Percentiles rank a stretch among this genome's conserved stretches.
phyloP scores from a whole-genome alignment of 352 stramenopile species.

The Phytopythium litorale region DNA sequence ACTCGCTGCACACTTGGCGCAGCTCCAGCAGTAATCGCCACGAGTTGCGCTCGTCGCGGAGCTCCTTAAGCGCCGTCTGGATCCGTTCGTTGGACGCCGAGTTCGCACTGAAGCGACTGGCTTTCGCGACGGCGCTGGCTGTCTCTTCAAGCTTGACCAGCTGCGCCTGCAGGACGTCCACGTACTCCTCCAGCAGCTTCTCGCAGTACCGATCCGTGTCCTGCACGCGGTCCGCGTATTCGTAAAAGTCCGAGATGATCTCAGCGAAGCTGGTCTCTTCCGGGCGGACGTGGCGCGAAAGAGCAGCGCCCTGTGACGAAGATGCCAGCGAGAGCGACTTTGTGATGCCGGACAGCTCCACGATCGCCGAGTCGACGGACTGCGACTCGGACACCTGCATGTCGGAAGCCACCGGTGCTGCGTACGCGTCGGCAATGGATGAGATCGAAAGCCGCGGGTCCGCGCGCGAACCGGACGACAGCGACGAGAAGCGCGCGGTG shows the following conservation, averaged over 20 bases:
- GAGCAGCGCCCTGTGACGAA: constrained; percentile 26
- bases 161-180: constrained; percentile 65
- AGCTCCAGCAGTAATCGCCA: constrained; percentile 77
- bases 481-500: constrained; percentile 5
- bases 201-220: constrained; percentile 73
- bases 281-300: constrained; percentile 59
- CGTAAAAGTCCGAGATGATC: constrained; percentile 74
- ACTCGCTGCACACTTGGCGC: constrained; percentile 45
- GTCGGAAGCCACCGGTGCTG: constrained; percentile 15
- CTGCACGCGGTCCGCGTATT: constrained; percentile 60
- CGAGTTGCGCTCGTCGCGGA: constrained; percentile 81
- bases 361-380: constrained; percentile 32
- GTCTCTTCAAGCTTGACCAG: constrained; percentile 48
- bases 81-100: constrained; percentile 31
- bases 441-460: constrained; percentile 63
- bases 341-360: constrained; percentile 37
- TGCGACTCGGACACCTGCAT: constrained; percentile 9
- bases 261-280: constrained; percentile 76
- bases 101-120: constrained; percentile 11
- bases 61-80: constrained; percentile 49
- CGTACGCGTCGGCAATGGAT: constrained; percentile 71
- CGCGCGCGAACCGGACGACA: constrained; percentile 5
- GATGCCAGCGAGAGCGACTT: constrained; percentile 30
- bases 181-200: constrained; percentile 71
- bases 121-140: constrained; percentile 8